Base-by-base conservation (phyloP, 192 early-diverging fungal species). In the Coemansia asiatica region DNA sequence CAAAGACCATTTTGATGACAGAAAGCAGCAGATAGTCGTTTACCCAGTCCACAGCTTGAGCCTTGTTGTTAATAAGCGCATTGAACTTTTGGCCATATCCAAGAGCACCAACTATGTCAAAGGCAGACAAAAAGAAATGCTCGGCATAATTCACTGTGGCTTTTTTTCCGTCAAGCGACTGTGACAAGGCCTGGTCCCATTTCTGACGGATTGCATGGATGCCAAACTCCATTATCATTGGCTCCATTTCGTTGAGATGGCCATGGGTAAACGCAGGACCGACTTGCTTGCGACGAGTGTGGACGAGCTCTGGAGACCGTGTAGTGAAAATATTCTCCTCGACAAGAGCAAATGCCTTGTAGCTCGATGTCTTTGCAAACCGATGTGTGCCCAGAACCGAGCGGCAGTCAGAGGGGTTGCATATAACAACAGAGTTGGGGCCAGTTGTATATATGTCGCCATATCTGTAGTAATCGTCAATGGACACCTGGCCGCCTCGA, bases 321-420 rank as follows among this genome's bases (percentile, higher is more conserved):
- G 79, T 76, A 12, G 63, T 44, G 26, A 82, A 82, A n/a, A 73
- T 82, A 19, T 69, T 77, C 16, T 69, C 66, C 28, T 81, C 78
- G 65, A 75, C 69, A 47, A 73, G 54, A 5, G 49, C 61, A 2
- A 73, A 49, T n/a, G 64, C 64, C n/a, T 28, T 28, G 66, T 80
- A 80, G 27, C 62, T 18, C 15, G 21, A 25, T 35, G 55, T 60
- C 50, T 80, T 80, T 44, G 29, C 35, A 21, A 75, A 80, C 22
- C 38, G 8, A 53, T 75, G 57, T 27, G 58, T 71, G 56, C 65
- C 54, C 25, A 79, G 63, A 31, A 79, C 28, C 33, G 35, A 10
- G 28, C 64, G 58, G 44, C 67, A 72, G 60, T 79, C 76, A 6
- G 66, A 64, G 2, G 72, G 72, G 28, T 80, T 38, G 51, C 78